phyloP scores from a whole-genome alignment of 2,329 filamentous ascomycete genomes.

The Knoxdaviesia proteae region DNA sequence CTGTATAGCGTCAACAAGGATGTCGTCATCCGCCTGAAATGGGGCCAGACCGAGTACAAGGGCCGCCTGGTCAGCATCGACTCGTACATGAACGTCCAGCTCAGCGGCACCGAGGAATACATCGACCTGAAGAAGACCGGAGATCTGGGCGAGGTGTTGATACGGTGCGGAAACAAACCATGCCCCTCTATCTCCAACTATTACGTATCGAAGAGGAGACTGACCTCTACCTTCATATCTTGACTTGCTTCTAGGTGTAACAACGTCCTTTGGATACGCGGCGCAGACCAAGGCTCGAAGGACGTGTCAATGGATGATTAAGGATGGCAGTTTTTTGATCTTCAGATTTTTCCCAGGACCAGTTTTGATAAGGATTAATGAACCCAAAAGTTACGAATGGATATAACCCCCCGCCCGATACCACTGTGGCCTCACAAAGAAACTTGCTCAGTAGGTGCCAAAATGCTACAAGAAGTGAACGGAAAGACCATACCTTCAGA shows the following conservation, averaged over 20 bases:
- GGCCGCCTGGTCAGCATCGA: slow-evolving; percentile 82
- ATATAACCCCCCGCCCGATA: background rate
- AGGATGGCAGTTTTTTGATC: background rate
- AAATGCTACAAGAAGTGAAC: background rate
- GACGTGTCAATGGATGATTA: slow-evolving; percentile 36
- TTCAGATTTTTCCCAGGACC: background rate
- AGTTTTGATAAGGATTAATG: background rate
- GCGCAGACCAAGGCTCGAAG: slow-evolving; percentile 25
- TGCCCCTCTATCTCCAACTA: slow-evolving; percentile 7
- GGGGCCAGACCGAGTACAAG: slow-evolving; percentile 95
- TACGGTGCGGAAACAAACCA: slow-evolving; percentile 35
- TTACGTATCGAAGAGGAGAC: background rate
- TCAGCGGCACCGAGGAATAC: slow-evolving; percentile 79
- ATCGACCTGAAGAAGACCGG: slow-evolving; percentile 74
- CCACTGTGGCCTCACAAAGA: background rate
- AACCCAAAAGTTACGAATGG: background rate
- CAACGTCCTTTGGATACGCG: slow-evolving; percentile 85
- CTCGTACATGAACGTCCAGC: slow-evolving; percentile 97
- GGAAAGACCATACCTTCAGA: no score
- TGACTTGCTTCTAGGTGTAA: slow-evolving; percentile 43
- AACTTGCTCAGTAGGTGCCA: background rate
- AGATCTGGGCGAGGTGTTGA: slow-evolving; percentile 73
- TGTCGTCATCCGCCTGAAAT: slow-evolving; percentile 85
- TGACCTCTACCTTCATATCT: slow-evolving; percentile 1
- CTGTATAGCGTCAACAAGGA: slow-evolving; percentile 58